Evolutionary conservation across 208 protist genomes (phyloP).

Genomic region (Wallacemonas sp.): DNA sequence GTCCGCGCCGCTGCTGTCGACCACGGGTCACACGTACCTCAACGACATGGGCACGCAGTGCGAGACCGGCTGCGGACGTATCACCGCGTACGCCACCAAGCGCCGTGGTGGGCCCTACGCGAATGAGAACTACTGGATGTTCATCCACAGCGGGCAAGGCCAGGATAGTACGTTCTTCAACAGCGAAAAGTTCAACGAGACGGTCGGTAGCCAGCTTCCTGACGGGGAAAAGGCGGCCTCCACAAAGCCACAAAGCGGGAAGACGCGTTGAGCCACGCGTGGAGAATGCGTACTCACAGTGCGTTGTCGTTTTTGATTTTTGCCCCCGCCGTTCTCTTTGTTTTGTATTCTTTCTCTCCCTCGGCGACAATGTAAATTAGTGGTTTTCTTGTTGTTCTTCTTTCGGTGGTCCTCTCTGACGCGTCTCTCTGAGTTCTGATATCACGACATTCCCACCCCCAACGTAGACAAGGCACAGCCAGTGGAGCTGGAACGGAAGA

Average conservation of each 20-base stretch:
- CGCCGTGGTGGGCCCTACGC: conserved; percentile 33
- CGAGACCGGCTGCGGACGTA: conserved; percentile 68
- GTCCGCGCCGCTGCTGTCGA: conserved; percentile 61
- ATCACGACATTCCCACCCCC: too few species aligned
- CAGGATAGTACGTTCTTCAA: conserved; percentile 4
- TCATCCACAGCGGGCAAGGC: conserved; percentile 70
- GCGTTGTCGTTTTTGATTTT: too few species aligned
- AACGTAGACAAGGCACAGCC: too few species aligned
- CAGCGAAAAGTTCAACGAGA: conserved; percentile 15
- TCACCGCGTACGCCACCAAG: conserved; percentile 50
- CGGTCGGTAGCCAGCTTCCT: conserved; percentile 4
- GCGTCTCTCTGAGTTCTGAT: too few species aligned
- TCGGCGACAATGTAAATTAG: not conserved
- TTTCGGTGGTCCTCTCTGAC: not conserved
- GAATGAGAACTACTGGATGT: conserved; percentile 79
- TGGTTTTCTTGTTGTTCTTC: not conserved
- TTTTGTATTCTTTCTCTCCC: not conserved
- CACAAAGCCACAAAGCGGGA: not conserved
- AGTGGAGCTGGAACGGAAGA: too few species aligned
- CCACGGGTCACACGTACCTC: conserved; percentile 54
- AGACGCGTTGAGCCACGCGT: not conserved
- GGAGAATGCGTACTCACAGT: too few species aligned
- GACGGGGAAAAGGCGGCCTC: conserved; percentile 1
- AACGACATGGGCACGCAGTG: conserved; percentile 89
- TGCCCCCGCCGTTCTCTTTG: too few species aligned